Percentiles rank a stretch among this genome's conserved stretches.
Conservation (phyloP, 1,139 yeast species). For the Meyerozyma carpophila region DNA sequence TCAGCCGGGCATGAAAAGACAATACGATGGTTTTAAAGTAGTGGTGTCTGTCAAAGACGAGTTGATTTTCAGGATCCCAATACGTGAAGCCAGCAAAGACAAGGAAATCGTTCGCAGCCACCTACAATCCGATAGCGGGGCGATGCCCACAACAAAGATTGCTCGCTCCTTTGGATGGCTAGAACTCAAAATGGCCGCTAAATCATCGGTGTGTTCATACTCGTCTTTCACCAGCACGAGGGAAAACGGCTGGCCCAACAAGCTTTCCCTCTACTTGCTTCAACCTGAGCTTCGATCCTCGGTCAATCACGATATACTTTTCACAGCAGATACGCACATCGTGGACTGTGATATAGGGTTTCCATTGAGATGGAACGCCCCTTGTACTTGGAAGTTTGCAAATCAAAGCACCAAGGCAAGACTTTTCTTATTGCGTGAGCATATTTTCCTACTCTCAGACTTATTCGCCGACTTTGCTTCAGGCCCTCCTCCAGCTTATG, state of each 20-base stretch:
- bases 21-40: constrained; percentile 51
- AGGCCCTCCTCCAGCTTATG: constrained; percentile 71
- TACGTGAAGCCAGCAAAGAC: constrained; percentile 81
- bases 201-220: constrained; percentile 43
- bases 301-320: constrained; percentile 80
- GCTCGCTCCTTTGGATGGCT: constrained; percentile 85
- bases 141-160: constrained; percentile 22
- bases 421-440: constrained; percentile 77
- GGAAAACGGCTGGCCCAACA: constrained; percentile 55
- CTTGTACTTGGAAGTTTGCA: constrained; percentile 61
- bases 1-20: constrained; percentile 46
- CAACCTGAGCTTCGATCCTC: constrained; percentile 71
- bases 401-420: constrained; percentile 49
- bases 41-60: constrained; percentile 56
- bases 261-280: constrained; percentile 41
- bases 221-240: constrained; percentile 49
- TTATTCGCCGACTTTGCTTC: constrained; percentile 70
- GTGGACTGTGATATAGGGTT: constrained; percentile 55
- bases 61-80: constrained; percentile 70
- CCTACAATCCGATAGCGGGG: constrained; percentile 2
- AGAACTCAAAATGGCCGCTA: constrained; percentile 58
- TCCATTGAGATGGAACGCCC: constrained; percentile 81
- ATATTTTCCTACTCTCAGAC: constrained; percentile 69
- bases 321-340: constrained; percentile 56
- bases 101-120: constrained; percentile 21